A percentile compares a stretch with the other conserved stretches of the same genome.
Evolutionary conservation across 768 basidiomycete genomes (phyloP).

Genomic region (Boletus rubroflammeus): DNA sequence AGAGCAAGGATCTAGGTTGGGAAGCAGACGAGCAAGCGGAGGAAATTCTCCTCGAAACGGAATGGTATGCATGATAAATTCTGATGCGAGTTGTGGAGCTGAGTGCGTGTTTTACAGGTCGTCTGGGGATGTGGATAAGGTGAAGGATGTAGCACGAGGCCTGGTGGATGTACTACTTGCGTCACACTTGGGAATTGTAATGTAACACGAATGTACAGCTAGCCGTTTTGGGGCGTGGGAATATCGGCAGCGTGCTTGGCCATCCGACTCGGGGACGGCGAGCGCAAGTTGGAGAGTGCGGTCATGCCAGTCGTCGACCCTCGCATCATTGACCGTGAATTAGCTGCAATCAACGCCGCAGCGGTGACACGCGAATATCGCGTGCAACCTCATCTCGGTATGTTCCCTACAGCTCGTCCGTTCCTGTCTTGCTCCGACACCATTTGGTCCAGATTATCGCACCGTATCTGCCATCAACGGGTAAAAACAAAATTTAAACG

Average conservation of each 20-base stretch:
- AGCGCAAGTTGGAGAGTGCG: conserved; percentile 10
- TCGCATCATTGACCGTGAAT: conserved; percentile 65
- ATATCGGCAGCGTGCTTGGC: conserved; percentile 5
- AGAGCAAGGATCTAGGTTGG: conserved; percentile 60
- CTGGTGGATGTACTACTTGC: conserved; percentile 40
- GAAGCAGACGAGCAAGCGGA: conserved; percentile 63
- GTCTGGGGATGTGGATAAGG: conserved; percentile 36
- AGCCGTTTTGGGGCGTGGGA: conserved; percentile 24
- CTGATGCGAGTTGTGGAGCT: conserved; percentile 20
- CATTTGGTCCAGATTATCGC: conserved; percentile 69
- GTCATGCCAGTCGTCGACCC: conserved; percentile 43
- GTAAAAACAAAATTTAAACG: conserved; percentile 41
- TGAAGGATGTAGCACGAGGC: conserved; percentile 40
- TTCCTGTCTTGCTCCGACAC: conserved; percentile 5
- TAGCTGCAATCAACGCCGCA: conserved; percentile 80
- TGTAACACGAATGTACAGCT: background rate
- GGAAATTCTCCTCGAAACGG: conserved; percentile 72
- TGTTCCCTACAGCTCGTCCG: conserved; percentile 13
- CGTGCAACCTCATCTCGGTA: conserved; percentile 87
- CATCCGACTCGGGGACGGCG: conserved; percentile 5
- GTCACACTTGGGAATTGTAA: conserved; percentile 29
- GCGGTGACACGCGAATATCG: conserved; percentile 87
- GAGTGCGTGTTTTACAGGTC: conserved; percentile 43
- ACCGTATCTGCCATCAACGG: conserved; percentile 99
- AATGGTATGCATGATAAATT: conserved; percentile 53